Conservation (phyloP, 176 grass and related monocot genomes). For the Raddia guianensis region DNA sequence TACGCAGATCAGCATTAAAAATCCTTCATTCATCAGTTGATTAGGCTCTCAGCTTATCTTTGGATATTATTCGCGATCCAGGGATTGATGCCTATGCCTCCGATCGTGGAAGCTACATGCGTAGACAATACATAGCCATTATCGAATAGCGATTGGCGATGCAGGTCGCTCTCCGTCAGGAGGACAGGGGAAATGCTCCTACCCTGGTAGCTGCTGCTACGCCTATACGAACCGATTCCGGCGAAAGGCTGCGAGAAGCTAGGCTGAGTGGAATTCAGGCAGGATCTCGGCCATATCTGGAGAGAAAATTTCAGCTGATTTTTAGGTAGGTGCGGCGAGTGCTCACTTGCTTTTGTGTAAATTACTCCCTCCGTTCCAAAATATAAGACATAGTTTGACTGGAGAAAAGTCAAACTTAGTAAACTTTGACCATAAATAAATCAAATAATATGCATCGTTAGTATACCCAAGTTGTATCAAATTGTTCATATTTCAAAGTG, state of each 20-base stretch:
- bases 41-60: not conserved
- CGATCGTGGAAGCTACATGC: conserved; percentile 36
- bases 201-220: not conserved
- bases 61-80: conserved; percentile 12
- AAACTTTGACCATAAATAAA: too few relatives aligned
- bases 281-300: conserved; percentile 33
- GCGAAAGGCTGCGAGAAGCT: conserved; percentile 3
- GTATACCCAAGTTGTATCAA: too few relatives aligned
- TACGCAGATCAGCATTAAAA: not conserved
- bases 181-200: conserved; percentile 36
- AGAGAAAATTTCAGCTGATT: not conserved
- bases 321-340: not conserved
- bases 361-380: too few relatives aligned
- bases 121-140: conserved; percentile 40
- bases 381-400: too few relatives aligned
- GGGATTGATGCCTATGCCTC: conserved; percentile 34
- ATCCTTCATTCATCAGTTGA: not conserved
- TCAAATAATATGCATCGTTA: too few relatives aligned
- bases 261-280: conserved; percentile 35
- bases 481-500: too few relatives aligned
- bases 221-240: conserved; percentile 42
- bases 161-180: conserved; percentile 54
- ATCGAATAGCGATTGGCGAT: not conserved
- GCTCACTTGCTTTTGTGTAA: not conserved
- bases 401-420: too few relatives aligned